These are phyloP conservation scores for Pichia gijzeniarum DNA, from an alignment of 805 yeast species.

Conservation along the genomic window DNA sequence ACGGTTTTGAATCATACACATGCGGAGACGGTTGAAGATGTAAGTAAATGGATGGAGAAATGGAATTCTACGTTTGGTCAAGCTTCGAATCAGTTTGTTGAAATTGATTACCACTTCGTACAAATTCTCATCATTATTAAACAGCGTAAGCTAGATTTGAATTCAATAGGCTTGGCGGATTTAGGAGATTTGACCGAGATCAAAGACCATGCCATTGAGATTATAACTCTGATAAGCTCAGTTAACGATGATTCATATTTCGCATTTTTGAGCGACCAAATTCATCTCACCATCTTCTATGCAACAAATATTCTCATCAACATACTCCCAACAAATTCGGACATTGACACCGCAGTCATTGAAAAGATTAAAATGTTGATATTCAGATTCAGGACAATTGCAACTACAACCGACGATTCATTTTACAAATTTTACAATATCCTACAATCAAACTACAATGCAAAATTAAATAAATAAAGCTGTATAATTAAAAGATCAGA, in stretches of 20 bases:
- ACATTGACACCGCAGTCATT: background rate
- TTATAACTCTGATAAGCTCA: conserved; percentile 36
- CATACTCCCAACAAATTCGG: conserved; percentile 10
- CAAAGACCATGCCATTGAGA: conserved; percentile 34
- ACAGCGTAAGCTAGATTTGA: conserved; percentile 10
- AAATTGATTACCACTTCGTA: conserved; percentile 60
- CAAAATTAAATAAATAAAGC: background rate
- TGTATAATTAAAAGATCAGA: conserved; percentile 35
- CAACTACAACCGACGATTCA: conserved; percentile 9
- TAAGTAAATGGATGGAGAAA: conserved; percentile 56
- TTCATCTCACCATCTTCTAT: conserved; percentile 48
- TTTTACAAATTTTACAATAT: conserved; percentile 11
- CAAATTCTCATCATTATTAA: conserved; percentile 39
- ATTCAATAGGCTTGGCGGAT: background rate
- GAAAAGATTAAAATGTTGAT: conserved; percentile 2
- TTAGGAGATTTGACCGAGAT: conserved; percentile 24
- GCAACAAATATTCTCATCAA: conserved; percentile 34
- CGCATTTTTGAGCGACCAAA: conserved; percentile 65
- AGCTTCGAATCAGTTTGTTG: conserved; percentile 69
- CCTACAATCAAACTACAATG: conserved; percentile 3
- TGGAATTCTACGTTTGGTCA: conserved; percentile 67
- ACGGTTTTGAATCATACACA: conserved; percentile 34
- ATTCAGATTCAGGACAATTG: conserved; percentile 9
- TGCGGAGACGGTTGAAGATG: conserved; percentile 29
- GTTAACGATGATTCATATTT: conserved; percentile 46